phyloP scores from a whole-genome alignment of 805 yeast genomes.

The Nematodospora valgi region DNA sequence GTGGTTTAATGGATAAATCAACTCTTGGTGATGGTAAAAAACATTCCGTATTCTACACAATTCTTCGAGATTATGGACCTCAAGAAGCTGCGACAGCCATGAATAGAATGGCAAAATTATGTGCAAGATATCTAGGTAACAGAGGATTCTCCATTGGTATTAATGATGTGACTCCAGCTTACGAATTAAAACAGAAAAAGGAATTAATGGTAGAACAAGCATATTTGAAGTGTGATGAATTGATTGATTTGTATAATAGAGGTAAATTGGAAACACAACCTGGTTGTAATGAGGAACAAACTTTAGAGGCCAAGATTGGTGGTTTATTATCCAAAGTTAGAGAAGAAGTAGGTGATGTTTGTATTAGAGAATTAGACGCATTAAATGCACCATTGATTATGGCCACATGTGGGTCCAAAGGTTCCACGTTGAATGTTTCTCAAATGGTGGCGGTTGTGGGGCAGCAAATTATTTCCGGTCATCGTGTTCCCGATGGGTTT shows the following conservation, averaged over 20 bases:
- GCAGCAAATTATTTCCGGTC: conserved; percentile 97
- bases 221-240: conserved; percentile 84
- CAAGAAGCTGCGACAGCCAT: conserved; percentile 92
- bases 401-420: conserved; percentile 99
- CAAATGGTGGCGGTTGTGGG: conserved; percentile 99
- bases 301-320: conserved; percentile 95
- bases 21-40: conserved; percentile 97
- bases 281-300: conserved; percentile 98
- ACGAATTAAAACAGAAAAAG: conserved; percentile 67
- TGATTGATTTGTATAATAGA: conserved; percentile 69
- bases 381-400: conserved; percentile 94
- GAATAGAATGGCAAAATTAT: conserved; percentile 99
- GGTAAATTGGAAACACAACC: conserved; percentile 98
- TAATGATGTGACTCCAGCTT: conserved; percentile 93
- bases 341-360: conserved; percentile 98
- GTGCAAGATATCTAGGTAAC: conserved; percentile 93
- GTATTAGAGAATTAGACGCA: conserved; percentile 85
- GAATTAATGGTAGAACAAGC: conserved; percentile 89
- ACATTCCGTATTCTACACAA: conserved; percentile 93
- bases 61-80: conserved; percentile 94
- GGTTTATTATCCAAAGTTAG: conserved; percentile 94
- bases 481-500: conserved; percentile 99
- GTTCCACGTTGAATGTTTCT: conserved; percentile 95
- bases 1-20: conserved; percentile 97
- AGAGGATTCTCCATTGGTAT: conserved; percentile 98